A percentile compares a stretch with the other conserved stretches of the same genome.
Conservation (phyloP, 2,329 filamentous ascomycete genomes). For the Hawksworthiomyces lignivorus region DNA sequence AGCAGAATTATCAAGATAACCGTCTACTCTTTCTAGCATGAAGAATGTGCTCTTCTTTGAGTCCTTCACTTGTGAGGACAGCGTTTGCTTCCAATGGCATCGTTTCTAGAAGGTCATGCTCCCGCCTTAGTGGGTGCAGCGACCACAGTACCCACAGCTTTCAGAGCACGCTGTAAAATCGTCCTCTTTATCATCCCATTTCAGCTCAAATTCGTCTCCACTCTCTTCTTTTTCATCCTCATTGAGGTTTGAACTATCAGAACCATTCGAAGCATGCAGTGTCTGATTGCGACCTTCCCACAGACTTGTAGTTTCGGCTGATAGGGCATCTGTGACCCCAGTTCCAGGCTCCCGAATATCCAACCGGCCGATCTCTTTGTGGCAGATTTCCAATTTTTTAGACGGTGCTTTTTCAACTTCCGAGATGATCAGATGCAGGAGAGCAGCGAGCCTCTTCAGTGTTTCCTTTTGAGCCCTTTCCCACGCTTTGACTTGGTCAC, state of each 20-base stretch:
- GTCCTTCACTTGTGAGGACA: no score
- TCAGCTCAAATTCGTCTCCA: background rate
- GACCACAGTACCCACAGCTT: constrained; percentile 19
- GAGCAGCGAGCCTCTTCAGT: constrained; percentile 24
- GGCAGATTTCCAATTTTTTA: constrained; percentile 20
- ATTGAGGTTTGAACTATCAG: no score
- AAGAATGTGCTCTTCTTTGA: no score
- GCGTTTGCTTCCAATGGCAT: no score
- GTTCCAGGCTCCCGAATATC: constrained; percentile 19
- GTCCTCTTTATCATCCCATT: constrained; percentile 1
- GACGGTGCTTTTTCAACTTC: constrained; percentile 9
- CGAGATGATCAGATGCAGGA: constrained; percentile 19
- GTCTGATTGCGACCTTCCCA: constrained; percentile 15
- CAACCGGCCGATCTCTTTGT: constrained; percentile 11
- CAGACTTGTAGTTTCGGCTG: constrained; percentile 17
- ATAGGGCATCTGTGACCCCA: constrained; percentile 18
- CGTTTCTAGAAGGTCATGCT: no score
- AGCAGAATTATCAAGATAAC: no score
- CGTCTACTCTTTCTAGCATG: no score
- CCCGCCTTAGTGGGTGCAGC: constrained; percentile 14
- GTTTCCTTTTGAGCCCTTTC: constrained; percentile 24
- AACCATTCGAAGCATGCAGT: background rate
- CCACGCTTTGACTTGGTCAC: constrained; percentile 26
- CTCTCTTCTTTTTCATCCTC: constrained; percentile 2
- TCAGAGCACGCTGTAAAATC: constrained; percentile 19